Conservation (phyloP, 306 rosid species). For the Mucuna pruriens region DNA sequence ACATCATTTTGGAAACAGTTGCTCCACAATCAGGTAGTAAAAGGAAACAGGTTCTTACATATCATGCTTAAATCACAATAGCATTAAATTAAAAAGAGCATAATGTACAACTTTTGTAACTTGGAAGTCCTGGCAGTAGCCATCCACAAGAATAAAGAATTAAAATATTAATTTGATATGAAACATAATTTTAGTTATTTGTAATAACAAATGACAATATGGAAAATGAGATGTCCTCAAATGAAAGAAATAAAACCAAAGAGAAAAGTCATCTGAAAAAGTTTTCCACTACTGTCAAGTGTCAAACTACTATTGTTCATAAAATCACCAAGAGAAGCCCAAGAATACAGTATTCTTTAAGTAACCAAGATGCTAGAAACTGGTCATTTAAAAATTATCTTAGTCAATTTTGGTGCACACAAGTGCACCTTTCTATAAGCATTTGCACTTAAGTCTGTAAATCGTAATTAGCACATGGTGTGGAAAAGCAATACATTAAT, state of each 20-base stretch:
- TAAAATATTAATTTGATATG: background rate
- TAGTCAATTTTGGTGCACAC: background rate
- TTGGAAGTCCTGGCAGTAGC: background rate
- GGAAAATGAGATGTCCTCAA: background rate
- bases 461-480: background rate
- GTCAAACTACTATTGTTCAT: background rate
- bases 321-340: conserved; percentile 7
- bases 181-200: background rate
- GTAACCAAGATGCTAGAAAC: conserved; percentile 16
- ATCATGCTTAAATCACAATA: background rate
- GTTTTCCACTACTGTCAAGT: background rate
- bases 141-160: background rate
- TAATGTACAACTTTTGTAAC: background rate
- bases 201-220: background rate
- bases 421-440: background rate
- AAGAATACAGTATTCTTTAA: conserved; percentile 8
- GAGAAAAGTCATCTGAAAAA: background rate
- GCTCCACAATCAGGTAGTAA: background rate
- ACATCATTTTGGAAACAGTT: background rate
- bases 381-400: background rate
- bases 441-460: conserved; percentile 4
- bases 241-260: background rate
- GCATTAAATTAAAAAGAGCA: background rate
- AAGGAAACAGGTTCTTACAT: background rate
- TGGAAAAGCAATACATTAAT: conserved; percentile 25